These are phyloP conservation scores for Flaveria brownii DNA, from an alignment of 129 eudicot genomes.

Conservation along the genomic window DNA sequence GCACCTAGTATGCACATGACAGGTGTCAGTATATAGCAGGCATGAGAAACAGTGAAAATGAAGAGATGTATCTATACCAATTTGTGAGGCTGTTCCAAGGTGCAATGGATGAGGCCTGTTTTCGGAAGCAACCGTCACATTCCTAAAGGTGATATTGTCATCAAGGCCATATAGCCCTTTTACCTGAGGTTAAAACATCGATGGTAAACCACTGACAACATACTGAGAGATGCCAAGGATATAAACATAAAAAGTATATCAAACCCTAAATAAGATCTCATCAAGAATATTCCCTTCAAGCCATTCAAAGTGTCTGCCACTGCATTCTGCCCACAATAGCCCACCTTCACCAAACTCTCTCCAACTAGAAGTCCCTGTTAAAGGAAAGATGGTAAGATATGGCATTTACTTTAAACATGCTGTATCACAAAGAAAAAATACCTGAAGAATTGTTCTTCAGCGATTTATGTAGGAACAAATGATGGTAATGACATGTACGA, in stretches of 20 bases:
- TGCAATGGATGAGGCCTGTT: conserved; percentile 80
- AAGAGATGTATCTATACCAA: conserved; percentile 48
- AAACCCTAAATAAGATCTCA: conserved; percentile 72
- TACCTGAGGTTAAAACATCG: conserved; percentile 52
- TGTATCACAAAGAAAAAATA: conserved; percentile 21
- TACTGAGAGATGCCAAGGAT: background rate
- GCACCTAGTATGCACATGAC: conserved; percentile 52
- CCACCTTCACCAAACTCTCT: conserved; percentile 99
- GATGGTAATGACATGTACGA: conserved; percentile 88
- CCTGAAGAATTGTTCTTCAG: conserved; percentile 83
- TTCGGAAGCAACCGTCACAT: conserved; percentile 73
- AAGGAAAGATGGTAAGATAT: conserved; percentile 15
- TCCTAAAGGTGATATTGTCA: conserved; percentile 67
- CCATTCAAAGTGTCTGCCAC: conserved; percentile 87
- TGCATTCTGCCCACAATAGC: conserved; percentile 93
- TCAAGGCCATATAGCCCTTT: conserved; percentile 93
- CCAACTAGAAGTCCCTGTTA: conserved; percentile 90
- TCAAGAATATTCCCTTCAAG: conserved; percentile 66
- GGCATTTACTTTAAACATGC: background rate
- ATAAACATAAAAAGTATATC: background rate
- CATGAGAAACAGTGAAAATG: background rate
- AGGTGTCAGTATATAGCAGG: conserved; percentile 12
- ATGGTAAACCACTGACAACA: background rate
- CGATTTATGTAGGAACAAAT: conserved; percentile 83
- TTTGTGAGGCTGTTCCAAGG: conserved; percentile 95